These are phyloP conservation scores for Exidia glandulosa DNA, from an alignment of 768 basidiomycete species.

Conservation along the genomic window DNA sequence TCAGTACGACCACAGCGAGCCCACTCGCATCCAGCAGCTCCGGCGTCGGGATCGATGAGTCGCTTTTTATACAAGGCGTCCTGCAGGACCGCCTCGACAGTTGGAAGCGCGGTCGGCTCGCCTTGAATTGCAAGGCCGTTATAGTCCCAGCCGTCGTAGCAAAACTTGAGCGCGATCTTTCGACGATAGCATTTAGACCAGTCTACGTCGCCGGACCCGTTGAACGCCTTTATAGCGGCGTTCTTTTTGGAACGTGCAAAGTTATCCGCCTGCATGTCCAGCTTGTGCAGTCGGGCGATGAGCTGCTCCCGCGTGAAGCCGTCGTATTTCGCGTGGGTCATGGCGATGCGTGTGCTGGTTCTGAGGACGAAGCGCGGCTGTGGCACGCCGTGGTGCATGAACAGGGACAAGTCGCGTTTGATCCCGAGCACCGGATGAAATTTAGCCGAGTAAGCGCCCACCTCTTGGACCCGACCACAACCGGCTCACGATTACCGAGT, in stretches of 20 bases:
- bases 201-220: conserved; percentile 36
- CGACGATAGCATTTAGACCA: conserved; percentile 61
- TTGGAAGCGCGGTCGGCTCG: conserved; percentile 62
- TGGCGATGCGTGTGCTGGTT: neutral
- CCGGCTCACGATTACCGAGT: too few relatives aligned
- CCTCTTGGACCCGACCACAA: too few relatives aligned
- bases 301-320: conserved; percentile 59
- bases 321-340: conserved; percentile 27
- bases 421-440: too few relatives aligned
- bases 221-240: neutral
- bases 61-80: conserved; percentile 66
- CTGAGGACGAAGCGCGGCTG: neutral
- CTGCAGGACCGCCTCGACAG: conserved; percentile 83
- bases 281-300: conserved; percentile 46
- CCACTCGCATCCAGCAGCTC: conserved; percentile 82
- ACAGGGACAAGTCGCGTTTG: too few relatives aligned
- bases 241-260: conserved; percentile 8
- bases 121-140: conserved; percentile 80
- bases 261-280: conserved; percentile 30
- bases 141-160: conserved; percentile 88
- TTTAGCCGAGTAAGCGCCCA: too few relatives aligned
- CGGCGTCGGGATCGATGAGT: conserved; percentile 62
- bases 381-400: too few relatives aligned
- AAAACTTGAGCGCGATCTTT: conserved; percentile 90
- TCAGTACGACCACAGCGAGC: conserved; percentile 91